Evolutionary conservation across 2,329 filamentous ascomycete species (phyloP), one percentile per base, ranked within the genome.

Genomic region (Chaetomiaceae sp.): DNA sequence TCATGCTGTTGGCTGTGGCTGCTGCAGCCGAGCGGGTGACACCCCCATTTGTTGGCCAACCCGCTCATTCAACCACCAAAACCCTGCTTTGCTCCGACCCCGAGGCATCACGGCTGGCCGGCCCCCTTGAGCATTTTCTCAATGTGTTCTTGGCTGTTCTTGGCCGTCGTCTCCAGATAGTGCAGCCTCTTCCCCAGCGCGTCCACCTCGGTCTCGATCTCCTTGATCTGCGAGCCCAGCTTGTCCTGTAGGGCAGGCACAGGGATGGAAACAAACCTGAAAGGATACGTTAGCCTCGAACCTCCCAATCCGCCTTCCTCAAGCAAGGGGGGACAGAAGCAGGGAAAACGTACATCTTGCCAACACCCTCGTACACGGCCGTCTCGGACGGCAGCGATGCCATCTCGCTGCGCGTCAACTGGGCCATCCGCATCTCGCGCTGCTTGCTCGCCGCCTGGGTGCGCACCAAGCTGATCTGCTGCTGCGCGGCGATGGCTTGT

Each of bases 141-240:
- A 60, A 97, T 86, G 65, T 96, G 89, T 59, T 91, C 84, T 61
- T 86, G 84, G 70, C 90, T 96, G 65, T 97, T 99, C 74, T 95
- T 90, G 66, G 89, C 87, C 44, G 93, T 97, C 51, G 89, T 95
- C 73, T 97, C 92, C 39, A 97, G 77, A 65, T 96, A 97, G 61
- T 92, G 82, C 62, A 96, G 75, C 68, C 89, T 90, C 78, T 97
- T 95, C 60, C 87, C 84, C 57, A 97, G 72, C 57, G 85, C 86
- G 35, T 86, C 78, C 55, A 96, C 82, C 61, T 96, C 92, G 23
- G 79, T 76, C 62, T 90, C 86, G 56, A 92, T 72, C 46, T 85
- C 82, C 62, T 85, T 81, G 51, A 83, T 84, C 70, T 96, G 90
- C 39, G 76, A 73, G 33, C 83, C 77, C 51, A 97, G 77, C 59